Evolutionary conservation across 2,329 filamentous ascomycete genomes (phyloP).

Genomic region (Sporothrix protearum): DNA sequence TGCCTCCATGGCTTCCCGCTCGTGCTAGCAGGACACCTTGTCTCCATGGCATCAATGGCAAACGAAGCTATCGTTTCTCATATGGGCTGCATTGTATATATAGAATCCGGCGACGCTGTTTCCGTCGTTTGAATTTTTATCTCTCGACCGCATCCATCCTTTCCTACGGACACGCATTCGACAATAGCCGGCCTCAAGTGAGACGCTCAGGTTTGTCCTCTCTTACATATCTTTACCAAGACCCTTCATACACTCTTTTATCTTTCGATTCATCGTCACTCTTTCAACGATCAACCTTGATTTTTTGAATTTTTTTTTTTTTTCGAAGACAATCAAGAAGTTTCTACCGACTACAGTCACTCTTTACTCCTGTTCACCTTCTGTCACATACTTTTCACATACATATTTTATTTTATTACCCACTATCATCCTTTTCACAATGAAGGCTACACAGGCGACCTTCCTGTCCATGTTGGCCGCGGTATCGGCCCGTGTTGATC

Average conservation of each 20-base stretch:
- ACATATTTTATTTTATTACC: neutral
- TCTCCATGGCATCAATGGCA: neutral
- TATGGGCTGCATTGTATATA: constrained; percentile 19
- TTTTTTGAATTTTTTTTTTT: neutral
- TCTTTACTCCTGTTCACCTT: neutral
- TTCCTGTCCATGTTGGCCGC: constrained; percentile 19
- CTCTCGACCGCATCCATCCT: constrained; percentile 1
- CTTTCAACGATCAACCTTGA: neutral
- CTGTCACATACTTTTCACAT: constrained; percentile 6
- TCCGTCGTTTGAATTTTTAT: neutral
- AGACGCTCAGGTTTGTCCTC: constrained; percentile 18
- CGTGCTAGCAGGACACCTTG: neutral
- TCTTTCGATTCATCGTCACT: constrained; percentile 6
- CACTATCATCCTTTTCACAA: neutral
- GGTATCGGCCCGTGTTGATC: constrained; percentile 16
- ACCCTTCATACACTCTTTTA: constrained; percentile 9
- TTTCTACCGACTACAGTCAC: neutral
- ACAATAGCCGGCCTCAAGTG: constrained; percentile 21
- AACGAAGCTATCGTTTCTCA: neutral
- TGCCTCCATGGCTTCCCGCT: neutral
- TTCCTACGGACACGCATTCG: neutral
- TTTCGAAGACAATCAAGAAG: neutral
- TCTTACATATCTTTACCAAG: neutral
- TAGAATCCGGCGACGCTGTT: constrained; percentile 22
- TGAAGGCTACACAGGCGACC: constrained; percentile 21